A percentile compares a stretch with the other conserved stretches of the same genome.
Conservation (phyloP, 2,329 filamentous ascomycete genomes). For the Alternaria ethzedia region DNA sequence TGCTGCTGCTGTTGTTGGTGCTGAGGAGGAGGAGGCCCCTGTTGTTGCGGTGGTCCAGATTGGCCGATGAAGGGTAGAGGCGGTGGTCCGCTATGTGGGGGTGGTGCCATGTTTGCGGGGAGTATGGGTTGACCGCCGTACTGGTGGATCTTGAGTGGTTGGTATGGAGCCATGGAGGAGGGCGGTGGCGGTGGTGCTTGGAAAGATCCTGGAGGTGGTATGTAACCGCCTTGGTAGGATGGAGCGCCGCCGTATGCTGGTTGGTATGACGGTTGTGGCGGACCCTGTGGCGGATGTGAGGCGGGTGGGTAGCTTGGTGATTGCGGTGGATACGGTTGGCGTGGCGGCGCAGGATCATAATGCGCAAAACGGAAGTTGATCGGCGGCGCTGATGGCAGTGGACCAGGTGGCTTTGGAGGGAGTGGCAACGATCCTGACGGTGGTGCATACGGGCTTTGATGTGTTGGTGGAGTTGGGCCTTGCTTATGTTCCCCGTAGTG, state of each 20-base stretch:
- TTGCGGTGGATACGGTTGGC: constrained; percentile 30
- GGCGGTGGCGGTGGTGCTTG: constrained; percentile 41
- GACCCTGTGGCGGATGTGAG: constrained; percentile 24
- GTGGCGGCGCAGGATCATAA: constrained; percentile 42
- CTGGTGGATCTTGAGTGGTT: constrained; percentile 46
- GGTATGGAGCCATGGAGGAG: constrained; percentile 30
- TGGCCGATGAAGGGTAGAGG: constrained; percentile 3
- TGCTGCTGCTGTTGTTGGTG: constrained; percentile 6
- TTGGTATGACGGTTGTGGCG: constrained; percentile 57
- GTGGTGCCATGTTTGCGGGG: constrained; percentile 47
- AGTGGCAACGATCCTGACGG: constrained; percentile 27
- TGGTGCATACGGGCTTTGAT: constrained; percentile 44
- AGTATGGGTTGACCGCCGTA: constrained; percentile 51
- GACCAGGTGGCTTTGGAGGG: constrained; percentile 40
- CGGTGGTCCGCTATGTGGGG: constrained; percentile 16
- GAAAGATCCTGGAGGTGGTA: constrained; percentile 42
- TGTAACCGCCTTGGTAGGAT: constrained; percentile 38
- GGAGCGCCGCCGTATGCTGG: constrained; percentile 26
- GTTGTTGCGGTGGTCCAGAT: background rate
- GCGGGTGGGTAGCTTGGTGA: constrained; percentile 28
- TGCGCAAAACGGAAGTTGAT: constrained; percentile 46
- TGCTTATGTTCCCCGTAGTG: constrained; percentile 31
- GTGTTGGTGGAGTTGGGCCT: constrained; percentile 26
- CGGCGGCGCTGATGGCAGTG: constrained; percentile 30
- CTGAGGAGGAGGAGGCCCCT: background rate